Conservation (phyloP, 352 stramenopile species). For the Aphanomyces euteiches region DNA sequence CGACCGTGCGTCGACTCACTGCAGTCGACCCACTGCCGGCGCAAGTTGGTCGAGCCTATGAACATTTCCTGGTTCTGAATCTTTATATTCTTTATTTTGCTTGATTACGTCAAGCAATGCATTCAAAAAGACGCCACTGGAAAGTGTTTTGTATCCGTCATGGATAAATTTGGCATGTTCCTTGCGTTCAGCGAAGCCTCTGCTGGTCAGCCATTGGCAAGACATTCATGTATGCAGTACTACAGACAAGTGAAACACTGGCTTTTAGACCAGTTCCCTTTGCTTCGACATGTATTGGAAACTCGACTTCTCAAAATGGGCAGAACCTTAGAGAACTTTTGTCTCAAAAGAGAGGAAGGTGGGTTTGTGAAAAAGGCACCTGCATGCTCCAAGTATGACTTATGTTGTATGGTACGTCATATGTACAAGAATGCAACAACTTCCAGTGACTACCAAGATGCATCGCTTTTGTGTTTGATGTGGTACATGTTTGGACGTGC, state of each 20-base stretch:
- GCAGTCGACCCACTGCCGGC: too few relatives aligned
- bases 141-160: too few relatives aligned
- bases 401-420: slow-evolving; percentile 29
- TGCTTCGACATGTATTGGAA: slow-evolving; percentile 14
- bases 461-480: slow-evolving; percentile 35
- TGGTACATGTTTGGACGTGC: slow-evolving; percentile 42
- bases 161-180: too few relatives aligned
- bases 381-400: slow-evolving; percentile 37
- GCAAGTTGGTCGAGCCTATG: too few relatives aligned
- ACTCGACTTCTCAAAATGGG: slow-evolving; percentile 12
- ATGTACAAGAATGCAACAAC: slow-evolving; percentile 33
- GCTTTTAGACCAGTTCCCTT: slow-evolving; percentile 27
- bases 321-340: slow-evolving; percentile 28
- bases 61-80: too few relatives aligned
- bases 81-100: too few relatives aligned
- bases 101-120: too few relatives aligned
- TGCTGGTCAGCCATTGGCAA: slow-evolving; percentile 30
- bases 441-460: slow-evolving; percentile 37
- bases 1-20: too few relatives aligned
- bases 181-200: slow-evolving; percentile 30
- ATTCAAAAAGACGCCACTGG: too few relatives aligned
- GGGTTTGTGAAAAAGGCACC: slow-evolving; percentile 38
- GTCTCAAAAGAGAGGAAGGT: slow-evolving; percentile 29
- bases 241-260: slow-evolving; percentile 22
- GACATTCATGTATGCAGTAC: slow-evolving; percentile 23